Base-by-base conservation (phyloP, 2,329 filamentous ascomycete species). In the Camptophora hylomeconis region DNA sequence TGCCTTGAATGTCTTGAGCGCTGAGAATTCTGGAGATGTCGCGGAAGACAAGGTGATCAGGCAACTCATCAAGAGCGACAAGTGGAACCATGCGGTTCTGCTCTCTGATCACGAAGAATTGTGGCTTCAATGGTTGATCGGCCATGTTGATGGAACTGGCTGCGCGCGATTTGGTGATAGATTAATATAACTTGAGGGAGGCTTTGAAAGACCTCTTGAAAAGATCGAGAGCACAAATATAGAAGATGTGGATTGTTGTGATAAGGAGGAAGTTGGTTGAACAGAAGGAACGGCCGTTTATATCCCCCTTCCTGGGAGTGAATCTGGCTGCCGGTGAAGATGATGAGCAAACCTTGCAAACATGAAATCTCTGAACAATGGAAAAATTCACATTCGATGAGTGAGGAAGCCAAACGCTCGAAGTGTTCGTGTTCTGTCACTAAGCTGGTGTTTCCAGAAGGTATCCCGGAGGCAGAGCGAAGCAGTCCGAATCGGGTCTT, bases 1-100 rank as follows among this genome's bases (percentile, higher is more conserved):
- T 61, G 22, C 54, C 55, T 15, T 52, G 46, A 5, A 56, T 60
- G 3, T 60, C 54, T 17, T 44, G 44, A 7, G 48, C 33, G 22
- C 41, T 43, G 7, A 63, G 35, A 5, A 30, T 42, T 10, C 57
- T 52, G 26, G 57, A 44, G 10, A 56, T 45, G 8, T 51, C 54
- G 17, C 45, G 46, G 28, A 64, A 48, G 3, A 39, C 38, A 20
- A 63, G 28, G 12, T 45, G 39, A 2, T 43, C 14, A 3, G 59
- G 58, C 1, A 64, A 45, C 37, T 64, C 60, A 36, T 63, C 60
- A 4, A 61, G 40, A 5, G 60, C 53, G 23, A 64, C 45, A 8
- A 64, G 49, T 4, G 60, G 56, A 11, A 53, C 54, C 23, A 60
- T 34, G 5, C 42, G 46, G 17, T 56, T 54, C 41, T 58, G 51